Evolutionary conservation across 495 filamentous ascomycete species (phyloP), one percentile per base, ranked within the genome.

Genomic region (Penicillium flavigenum): DNA sequence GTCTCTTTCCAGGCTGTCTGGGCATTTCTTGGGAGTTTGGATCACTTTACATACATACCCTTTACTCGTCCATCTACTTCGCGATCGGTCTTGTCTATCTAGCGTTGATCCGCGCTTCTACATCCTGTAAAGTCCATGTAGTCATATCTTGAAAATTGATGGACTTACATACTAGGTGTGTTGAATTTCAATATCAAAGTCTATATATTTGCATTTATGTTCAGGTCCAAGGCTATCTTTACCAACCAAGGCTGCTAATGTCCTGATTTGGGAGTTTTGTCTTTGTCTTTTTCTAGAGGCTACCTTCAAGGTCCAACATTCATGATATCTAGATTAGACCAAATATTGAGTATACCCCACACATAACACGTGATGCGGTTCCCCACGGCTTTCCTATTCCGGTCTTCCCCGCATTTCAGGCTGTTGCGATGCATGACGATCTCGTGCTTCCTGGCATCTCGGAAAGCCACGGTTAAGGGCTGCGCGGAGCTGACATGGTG

Each of bases 21-120:
- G 55, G 63, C 63, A 68, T 66, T 66, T 61, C 17, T 54, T 47
- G 50, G 59, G 66, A 60, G 63, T 64, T 69, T 36, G 56, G 53
- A 56, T 50, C 27, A 24, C 27, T 47, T 54, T 41, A 51, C 50
- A 58, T 58, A 53, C 63, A 59, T 63, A 59, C 63, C 61, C 53
- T 59, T 54, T 58, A 26, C n/a, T 45, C 41, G 34, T 50, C 46
- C 46, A 43, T 42, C 32, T 49, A 50, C 36, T 57, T 57, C 12
- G 27, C 24, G 20, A 57, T 50, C 10, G 26, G 17, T 50, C 22
- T 39, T 53, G 38, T 20, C 42, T n/a, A 19, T 39, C 43, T 34
- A 55, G 53, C 53, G 53, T 47, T 46, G 52, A 20, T 49, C 31
- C 39, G 39, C 24, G n/a, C 42, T n/a, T 39, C 29, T 48, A 34